Evolutionary conservation across 345 rosid genomes (phyloP), one percentile per base, ranked within the genome.

Genomic region (Viola odorata): DNA sequence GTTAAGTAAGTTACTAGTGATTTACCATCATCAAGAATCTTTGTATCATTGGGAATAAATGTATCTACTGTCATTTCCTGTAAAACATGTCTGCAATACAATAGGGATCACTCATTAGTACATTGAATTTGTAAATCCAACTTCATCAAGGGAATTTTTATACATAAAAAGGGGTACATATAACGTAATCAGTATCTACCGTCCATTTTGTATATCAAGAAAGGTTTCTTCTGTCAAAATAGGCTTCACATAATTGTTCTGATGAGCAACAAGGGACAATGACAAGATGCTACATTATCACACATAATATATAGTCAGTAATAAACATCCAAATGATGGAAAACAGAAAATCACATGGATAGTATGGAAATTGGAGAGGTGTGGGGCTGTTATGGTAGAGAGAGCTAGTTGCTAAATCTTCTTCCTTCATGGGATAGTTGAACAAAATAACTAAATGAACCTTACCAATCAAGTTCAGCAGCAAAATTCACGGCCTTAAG

Each of bases 1-100:
- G 39, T 12, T 52, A 51, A 53, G n/a, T 64, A 71, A 55, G 55
- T 37, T 23, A 23, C 32, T 23, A 23, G 32, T 23, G 32, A 23
- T 62, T 67, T 70, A 92, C 97, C 95, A 64, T 82, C 82, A 54
- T 73, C 73, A 66, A 68, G 61, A 69, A 87, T 74, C 70, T 76
- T 83, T 53, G 96, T 89, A 78, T 89, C 86, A 63, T 92, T 92
- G 0, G 99, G 98, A 71, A 92, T 90, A 75, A 90, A 92, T 42
- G 99, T 85, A 80, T 90, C 96, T 7, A 92, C 96, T 0, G 90
- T 81, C 97, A 92, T 86, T 82, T 92, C 99, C 82, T 92, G 99
- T 85, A 92, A 83, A 79, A 86, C 82, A 76, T 92, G 99, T 69
- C 99, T 90, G 86, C 52, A 69, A 67, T 67, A 53, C 58, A 57